Conservation (phyloP, 352 stramenopile species). For the Phytophthora fragariae region DNA sequence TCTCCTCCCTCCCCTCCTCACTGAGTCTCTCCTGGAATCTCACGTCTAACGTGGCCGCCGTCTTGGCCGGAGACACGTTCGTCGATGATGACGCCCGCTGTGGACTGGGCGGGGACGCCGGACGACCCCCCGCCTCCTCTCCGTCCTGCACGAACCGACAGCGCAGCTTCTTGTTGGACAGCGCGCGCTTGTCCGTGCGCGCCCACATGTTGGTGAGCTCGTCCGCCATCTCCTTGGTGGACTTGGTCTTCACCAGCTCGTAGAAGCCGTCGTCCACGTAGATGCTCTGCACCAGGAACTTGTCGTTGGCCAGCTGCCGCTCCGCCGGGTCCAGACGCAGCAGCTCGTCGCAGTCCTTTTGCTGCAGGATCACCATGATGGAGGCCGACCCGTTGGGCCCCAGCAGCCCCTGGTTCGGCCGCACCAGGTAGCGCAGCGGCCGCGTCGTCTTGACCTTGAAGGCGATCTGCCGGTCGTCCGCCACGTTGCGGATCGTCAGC, state of each 20-base stretch:
- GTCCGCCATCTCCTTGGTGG: constrained; percentile 88
- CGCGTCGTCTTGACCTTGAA: constrained; percentile 93
- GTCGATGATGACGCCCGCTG: constrained; percentile 8
- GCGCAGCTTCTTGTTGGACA: constrained; percentile 91
- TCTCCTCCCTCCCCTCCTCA: constrained; percentile 30
- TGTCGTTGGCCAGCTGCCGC: constrained; percentile 88
- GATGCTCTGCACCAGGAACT: constrained; percentile 91
- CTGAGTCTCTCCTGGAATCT: constrained; percentile 29
- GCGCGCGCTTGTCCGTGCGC: constrained; percentile 75
- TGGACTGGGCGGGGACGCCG: constrained; percentile 25
- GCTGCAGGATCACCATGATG: constrained; percentile 90
- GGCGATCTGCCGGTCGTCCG: constrained; percentile 81
- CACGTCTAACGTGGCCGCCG: constrained; percentile 13
- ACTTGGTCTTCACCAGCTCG: constrained; percentile 88
- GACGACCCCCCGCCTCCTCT: constrained; percentile 15
- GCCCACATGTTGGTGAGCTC: constrained; percentile 90
- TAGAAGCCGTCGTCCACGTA: constrained; percentile 89
- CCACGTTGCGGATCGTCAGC: constrained; percentile 87
- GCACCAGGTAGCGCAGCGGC: constrained; percentile 89
- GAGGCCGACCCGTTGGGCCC: constrained; percentile 76
- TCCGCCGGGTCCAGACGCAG: constrained; percentile 78
- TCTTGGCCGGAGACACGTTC: constrained; percentile 30
- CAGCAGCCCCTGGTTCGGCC: constrained; percentile 88
- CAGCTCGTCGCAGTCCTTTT: constrained; percentile 90
- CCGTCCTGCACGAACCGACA: constrained; percentile 83